phyloP scores from a whole-genome alignment of 768 basidiomycete species.

The Sutorius australiensis region DNA sequence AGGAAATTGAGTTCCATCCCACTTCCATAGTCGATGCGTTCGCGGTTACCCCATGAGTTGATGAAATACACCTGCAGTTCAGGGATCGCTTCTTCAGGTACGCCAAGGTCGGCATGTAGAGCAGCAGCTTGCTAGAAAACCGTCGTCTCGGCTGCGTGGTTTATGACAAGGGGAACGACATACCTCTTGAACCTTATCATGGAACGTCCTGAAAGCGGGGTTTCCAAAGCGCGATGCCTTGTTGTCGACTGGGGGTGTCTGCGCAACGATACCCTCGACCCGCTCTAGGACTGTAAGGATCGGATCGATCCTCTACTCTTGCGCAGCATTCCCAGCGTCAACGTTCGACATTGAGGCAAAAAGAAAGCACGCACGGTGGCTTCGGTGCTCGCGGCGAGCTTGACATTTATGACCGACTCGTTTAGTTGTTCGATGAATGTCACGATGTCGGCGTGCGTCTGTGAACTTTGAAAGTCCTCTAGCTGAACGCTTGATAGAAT shows the following conservation, averaged over 20 bases:
- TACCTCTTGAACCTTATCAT: slow-evolving; percentile 76
- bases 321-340: slow-evolving; percentile 5
- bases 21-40: slow-evolving; percentile 97
- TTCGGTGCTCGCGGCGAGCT: slow-evolving; percentile 62
- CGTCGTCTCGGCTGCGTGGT: not conserved
- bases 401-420: slow-evolving; percentile 67
- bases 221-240: slow-evolving; percentile 92
- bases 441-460: slow-evolving; percentile 64
- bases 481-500: slow-evolving; percentile 80
- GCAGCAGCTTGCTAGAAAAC: slow-evolving; percentile 44
- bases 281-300: slow-evolving; percentile 61
- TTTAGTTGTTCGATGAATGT: slow-evolving; percentile 75
- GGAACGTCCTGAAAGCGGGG: slow-evolving; percentile 91
- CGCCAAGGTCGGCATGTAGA: slow-evolving; percentile 59
- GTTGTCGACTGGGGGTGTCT: slow-evolving; percentile 86
- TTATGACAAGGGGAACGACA: slow-evolving; percentile 7
- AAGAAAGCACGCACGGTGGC: slow-evolving; percentile 50
- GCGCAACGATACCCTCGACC: slow-evolving; percentile 62
- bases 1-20: slow-evolving; percentile 99
- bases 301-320: slow-evolving; percentile 54
- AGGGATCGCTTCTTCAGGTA: slow-evolving; percentile 53
- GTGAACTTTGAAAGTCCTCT: slow-evolving; percentile 72
- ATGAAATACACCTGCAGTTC: slow-evolving; percentile 81
- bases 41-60: slow-evolving; percentile 88
- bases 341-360: not conserved